Conservation (phyloP, 2,329 filamentous ascomycete genomes). For the Clonostachys solani region DNA sequence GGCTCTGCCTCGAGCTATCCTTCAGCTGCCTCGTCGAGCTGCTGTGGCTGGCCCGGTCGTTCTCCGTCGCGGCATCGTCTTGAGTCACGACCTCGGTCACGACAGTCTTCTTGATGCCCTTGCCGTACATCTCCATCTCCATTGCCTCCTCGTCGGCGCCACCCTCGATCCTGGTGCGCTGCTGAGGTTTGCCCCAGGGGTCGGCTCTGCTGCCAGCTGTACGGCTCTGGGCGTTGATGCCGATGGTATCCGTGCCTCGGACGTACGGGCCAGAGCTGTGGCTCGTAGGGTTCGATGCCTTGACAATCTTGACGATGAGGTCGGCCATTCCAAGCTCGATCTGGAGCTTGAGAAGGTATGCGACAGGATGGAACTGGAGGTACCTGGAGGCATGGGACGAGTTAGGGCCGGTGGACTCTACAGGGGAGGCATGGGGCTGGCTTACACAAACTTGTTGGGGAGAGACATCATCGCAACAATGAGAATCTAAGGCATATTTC, state of each 20-base stretch:
- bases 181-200: not conserved
- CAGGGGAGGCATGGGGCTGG: not conserved
- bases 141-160: slow-evolving; percentile 34
- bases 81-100: slow-evolving; percentile 56
- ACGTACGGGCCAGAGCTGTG: not conserved
- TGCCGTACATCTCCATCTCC: slow-evolving; percentile 44
- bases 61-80: slow-evolving; percentile 1
- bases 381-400: not conserved
- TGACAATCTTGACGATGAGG: slow-evolving; percentile 5
- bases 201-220: not conserved
- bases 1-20: not conserved
- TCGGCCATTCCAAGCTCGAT: slow-evolving; percentile 5
- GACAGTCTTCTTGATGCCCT: slow-evolving; percentile 57
- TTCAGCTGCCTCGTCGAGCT: not conserved
- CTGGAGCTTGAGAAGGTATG: slow-evolving; percentile 5
- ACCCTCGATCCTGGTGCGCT: not conserved
- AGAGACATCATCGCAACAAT: slow-evolving; percentile 5
- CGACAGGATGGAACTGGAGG: slow-evolving; percentile 6
- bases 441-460: slow-evolving; percentile 4
- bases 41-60: not conserved
- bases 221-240: not conserved
- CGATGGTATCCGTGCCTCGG: not conserved
- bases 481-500: not conserved
- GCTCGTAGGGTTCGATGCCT: not conserved
- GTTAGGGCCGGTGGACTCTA: not conserved